These are phyloP conservation scores for Camellia granthamiana DNA, from an alignment of 148 eudicot genomes.

Conservation along the genomic window DNA sequence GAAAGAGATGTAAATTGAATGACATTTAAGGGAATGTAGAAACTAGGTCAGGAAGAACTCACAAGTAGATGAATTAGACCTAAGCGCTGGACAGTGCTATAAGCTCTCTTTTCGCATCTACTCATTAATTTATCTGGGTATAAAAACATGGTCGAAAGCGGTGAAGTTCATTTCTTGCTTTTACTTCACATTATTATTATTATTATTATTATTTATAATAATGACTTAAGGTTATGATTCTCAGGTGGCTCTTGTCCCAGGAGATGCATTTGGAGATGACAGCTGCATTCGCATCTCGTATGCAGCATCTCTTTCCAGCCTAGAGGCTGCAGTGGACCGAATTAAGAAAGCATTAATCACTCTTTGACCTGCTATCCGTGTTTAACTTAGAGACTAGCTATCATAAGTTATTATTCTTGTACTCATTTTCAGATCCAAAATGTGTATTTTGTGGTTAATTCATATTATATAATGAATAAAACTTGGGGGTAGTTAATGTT, in stretches of 20 bases:
- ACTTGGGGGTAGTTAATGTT: neutral
- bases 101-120: neutral
- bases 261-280: constrained; percentile 91
- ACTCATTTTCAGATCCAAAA: neutral
- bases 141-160: neutral
- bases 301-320: constrained; percentile 68
- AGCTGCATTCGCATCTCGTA: constrained; percentile 85
- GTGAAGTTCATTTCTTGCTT: neutral
- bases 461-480: no score
- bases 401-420: neutral
- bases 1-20: neutral
- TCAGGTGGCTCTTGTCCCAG: constrained; percentile 92
- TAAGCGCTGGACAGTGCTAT: neutral
- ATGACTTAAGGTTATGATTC: neutral
- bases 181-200: neutral
- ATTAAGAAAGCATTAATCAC: constrained; percentile 53
- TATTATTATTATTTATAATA: neutral
- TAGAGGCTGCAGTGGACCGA: constrained; percentile 61
- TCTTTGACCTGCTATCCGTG: constrained; percentile 47
- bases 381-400: constrained; percentile 17
- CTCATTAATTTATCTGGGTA: neutral
- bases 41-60: neutral
- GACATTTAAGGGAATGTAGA: neutral
- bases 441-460: neutral
- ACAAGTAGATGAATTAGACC: neutral